Evolutionary conservation across 1,284 basidiomycete species (phyloP).

Genomic region (Porogramme epimiltina): DNA sequence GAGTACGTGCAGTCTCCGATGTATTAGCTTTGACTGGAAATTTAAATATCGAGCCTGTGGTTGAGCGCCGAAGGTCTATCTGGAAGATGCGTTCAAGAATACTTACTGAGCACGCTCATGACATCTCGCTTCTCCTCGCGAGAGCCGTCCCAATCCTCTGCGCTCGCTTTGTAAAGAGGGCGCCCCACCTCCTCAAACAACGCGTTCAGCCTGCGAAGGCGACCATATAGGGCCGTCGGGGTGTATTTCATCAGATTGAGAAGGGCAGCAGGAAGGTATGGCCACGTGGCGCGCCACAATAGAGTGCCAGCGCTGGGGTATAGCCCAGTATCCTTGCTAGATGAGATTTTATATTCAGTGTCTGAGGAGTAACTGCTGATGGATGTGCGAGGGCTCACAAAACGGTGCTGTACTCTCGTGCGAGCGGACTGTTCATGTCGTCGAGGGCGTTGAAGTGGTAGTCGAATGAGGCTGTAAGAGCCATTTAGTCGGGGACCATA

Average conservation of each 20-base stretch:
- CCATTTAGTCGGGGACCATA: too few species aligned
- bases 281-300: slow-evolving; percentile 28
- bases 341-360: background rate
- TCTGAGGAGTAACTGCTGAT: too few species aligned
- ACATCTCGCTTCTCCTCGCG: slow-evolving; percentile 30
- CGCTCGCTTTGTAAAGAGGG: slow-evolving; percentile 18
- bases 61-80: too few species aligned
- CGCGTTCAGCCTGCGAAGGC: slow-evolving; percentile 24
- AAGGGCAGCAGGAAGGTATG: slow-evolving; percentile 23
- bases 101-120: slow-evolving; percentile 42
- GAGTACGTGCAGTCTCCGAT: slow-evolving; percentile 43
- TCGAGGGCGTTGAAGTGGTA: slow-evolving; percentile 33
- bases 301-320: slow-evolving; percentile 22
- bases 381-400: slow-evolving; percentile 27
- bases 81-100: too few species aligned
- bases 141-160: slow-evolving; percentile 13
- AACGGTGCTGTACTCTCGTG: slow-evolving; percentile 29
- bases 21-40: slow-evolving; percentile 53
- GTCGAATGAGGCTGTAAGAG: slow-evolving; percentile 29
- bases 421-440: slow-evolving; percentile 13
- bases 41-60: background rate
- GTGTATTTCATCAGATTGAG: slow-evolving; percentile 27
- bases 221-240: slow-evolving; percentile 26
- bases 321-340: slow-evolving; percentile 17
- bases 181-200: slow-evolving; percentile 23